Conservation (phyloP, 2,329 filamentous ascomycete species). For the Nemania sp. region DNA sequence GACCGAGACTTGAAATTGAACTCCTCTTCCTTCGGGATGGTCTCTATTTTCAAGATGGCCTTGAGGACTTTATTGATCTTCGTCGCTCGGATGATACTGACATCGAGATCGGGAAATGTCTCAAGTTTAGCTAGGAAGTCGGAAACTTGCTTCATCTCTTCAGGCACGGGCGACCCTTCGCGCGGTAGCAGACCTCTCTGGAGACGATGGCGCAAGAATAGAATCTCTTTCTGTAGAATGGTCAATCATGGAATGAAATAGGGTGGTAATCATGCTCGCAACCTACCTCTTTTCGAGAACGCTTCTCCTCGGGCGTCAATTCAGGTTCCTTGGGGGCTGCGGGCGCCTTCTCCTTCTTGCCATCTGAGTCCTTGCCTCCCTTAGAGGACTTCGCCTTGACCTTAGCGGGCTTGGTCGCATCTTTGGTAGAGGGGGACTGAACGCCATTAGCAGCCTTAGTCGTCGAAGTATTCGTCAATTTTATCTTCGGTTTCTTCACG, state of each 20-base stretch:
- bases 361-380: slow-evolving; percentile 43
- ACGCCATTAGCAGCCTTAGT: slow-evolving; percentile 71
- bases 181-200: slow-evolving; percentile 90
- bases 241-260: slow-evolving; percentile 41
- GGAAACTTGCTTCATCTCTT: slow-evolving; percentile 79
- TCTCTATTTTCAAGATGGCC: slow-evolving; percentile 83
- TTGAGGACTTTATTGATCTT: slow-evolving; percentile 99
- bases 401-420: slow-evolving; percentile 57
- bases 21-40: slow-evolving; percentile 86
- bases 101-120: slow-evolving; percentile 76
- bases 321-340: slow-evolving; percentile 58
- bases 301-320: slow-evolving; percentile 60
- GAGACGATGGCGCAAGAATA: slow-evolving; percentile 91
- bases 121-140: slow-evolving; percentile 82
- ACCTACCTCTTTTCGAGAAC: slow-evolving; percentile 61
- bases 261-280: neutral
- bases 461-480: slow-evolving; percentile 65
- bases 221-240: slow-evolving; percentile 68
- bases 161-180: slow-evolving; percentile 82
- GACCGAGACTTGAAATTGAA: slow-evolving; percentile 88
- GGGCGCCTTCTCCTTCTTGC: slow-evolving; percentile 58
- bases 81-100: slow-evolving; percentile 82
- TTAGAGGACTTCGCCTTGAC: slow-evolving; percentile 59
- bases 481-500: slow-evolving; percentile 70
- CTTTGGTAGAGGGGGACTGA: slow-evolving; percentile 44